These are phyloP conservation scores for Pyricularia grisea DNA, from an alignment of 2,329 filamentous ascomycete species.

Conservation along the genomic window DNA sequence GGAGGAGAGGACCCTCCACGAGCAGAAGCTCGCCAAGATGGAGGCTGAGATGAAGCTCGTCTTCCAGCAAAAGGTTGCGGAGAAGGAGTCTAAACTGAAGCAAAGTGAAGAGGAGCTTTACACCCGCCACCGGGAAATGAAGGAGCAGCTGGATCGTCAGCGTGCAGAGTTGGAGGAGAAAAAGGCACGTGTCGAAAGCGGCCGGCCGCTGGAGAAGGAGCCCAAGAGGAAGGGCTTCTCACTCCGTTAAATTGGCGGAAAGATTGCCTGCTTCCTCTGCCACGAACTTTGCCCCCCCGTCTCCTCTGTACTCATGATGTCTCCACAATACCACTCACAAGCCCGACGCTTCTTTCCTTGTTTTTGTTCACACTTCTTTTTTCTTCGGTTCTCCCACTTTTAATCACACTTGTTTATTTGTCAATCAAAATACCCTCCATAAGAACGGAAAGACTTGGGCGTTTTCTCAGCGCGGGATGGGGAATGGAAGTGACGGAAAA, in stretches of 20 bases:
- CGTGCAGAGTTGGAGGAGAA: constrained; percentile 94
- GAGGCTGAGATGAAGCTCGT: constrained; percentile 99
- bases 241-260: constrained; percentile 60
- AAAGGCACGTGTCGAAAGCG: constrained; percentile 91
- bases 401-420: constrained; percentile 37
- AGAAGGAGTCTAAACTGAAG: constrained; percentile 99
- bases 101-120: constrained; percentile 99
- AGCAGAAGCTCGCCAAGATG: constrained; percentile 99
- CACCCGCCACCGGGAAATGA: constrained; percentile 98
- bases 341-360: constrained; percentile 43
- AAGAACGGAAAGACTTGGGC: constrained; percentile 6
- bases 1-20: constrained; percentile 94
- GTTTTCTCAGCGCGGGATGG: constrained; percentile 5
- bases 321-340: constrained; percentile 34
- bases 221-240: constrained; percentile 99
- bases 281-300: constrained; percentile 35
- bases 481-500: constrained; percentile 2
- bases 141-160: constrained; percentile 96
- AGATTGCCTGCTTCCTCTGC: constrained; percentile 17
- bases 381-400: constrained; percentile 17
- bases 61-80: constrained; percentile 99
- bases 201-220: constrained; percentile 93
- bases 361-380: constrained; percentile 29
- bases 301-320: constrained; percentile 46
- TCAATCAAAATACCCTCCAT: constrained; percentile 19